phyloP scores from a whole-genome alignment of 2,329 filamentous ascomycete genomes.

The Graphilbum ipis-grandicollis region DNA sequence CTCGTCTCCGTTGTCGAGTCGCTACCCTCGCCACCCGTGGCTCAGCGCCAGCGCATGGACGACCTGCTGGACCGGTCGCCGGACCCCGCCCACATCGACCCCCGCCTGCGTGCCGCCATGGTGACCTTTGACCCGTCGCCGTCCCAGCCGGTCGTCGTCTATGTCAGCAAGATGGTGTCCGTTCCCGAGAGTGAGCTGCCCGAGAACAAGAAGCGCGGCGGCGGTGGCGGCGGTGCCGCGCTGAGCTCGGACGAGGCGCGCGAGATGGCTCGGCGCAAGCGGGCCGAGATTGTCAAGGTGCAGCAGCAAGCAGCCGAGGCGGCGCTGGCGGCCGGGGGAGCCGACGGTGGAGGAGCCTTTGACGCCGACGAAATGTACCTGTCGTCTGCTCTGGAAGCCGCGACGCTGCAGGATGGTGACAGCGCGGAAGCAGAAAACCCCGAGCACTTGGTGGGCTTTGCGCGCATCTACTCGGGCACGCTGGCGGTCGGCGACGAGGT shows the following conservation, averaged over 20 bases:
- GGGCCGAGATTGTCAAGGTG: conserved; percentile 70
- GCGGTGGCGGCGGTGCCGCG: too few relatives aligned
- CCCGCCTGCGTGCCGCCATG: conserved; percentile 62
- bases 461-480: conserved; percentile 80
- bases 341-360: conserved; percentile 23
- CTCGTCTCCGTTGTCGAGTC: conserved; percentile 90
- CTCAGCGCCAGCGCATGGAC: conserved; percentile 67
- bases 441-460: conserved; percentile 88
- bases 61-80: conserved; percentile 66
- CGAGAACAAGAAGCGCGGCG: conserved; percentile 56
- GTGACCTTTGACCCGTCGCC: conserved; percentile 54
- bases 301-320: conserved; percentile 34
- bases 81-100: conserved; percentile 53
- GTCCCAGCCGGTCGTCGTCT: conserved; percentile 70
- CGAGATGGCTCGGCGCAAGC: conserved; percentile 73
- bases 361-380: conserved; percentile 2
- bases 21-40: conserved; percentile 63
- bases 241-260: conserved; percentile 80
- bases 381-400: conserved; percentile 1
- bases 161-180: conserved; percentile 97
- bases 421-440: conserved; percentile 33
- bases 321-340: background rate
- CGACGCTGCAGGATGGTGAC: conserved; percentile 16
- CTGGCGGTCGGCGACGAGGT: conserved; percentile 78
- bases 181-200: conserved; percentile 84